phyloP scores from a whole-genome alignment of 2,329 filamentous ascomycete species.

The Aspergillus felis region DNA sequence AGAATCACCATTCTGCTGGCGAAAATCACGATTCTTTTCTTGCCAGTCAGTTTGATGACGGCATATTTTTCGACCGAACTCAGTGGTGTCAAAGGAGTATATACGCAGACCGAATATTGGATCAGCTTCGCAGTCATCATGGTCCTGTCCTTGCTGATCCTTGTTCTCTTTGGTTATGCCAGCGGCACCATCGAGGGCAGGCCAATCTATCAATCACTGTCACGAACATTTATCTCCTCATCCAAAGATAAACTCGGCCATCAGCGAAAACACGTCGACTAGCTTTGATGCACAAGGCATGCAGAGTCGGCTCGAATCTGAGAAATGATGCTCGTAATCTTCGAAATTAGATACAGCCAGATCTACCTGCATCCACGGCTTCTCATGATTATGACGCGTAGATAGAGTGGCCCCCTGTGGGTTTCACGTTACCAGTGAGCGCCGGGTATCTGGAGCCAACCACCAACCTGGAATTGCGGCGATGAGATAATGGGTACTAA shows the following conservation, averaged over 20 bases:
- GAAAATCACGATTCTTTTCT: conserved; percentile 71
- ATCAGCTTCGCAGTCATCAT: conserved; percentile 62
- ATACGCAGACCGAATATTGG: conserved; percentile 64
- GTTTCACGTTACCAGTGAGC: background rate
- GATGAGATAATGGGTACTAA: background rate
- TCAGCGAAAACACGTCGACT: conserved; percentile 10
- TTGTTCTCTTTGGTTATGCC: conserved; percentile 56
- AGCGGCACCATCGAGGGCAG: conserved; percentile 56
- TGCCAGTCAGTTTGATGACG: conserved; percentile 71
- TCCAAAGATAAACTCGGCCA: conserved; percentile 26
- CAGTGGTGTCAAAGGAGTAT: conserved; percentile 51
- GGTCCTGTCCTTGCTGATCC: conserved; percentile 53
- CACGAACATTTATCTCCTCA: conserved; percentile 31
- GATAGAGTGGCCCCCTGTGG: conserved; percentile 8
- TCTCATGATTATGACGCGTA: conserved; percentile 4
- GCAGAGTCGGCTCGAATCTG: background rate
- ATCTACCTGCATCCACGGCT: background rate
- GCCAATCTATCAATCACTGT: conserved; percentile 47
- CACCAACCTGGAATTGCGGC: background rate
- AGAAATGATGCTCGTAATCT: background rate
- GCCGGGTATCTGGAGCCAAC: background rate
- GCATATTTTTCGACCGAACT: conserved; percentile 69
- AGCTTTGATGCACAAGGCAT: background rate
- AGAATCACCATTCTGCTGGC: conserved; percentile 68
- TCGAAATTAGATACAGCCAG: background rate